Conservation (phyloP, 1,139 yeast species). For the Debaryomyces sp. region DNA sequence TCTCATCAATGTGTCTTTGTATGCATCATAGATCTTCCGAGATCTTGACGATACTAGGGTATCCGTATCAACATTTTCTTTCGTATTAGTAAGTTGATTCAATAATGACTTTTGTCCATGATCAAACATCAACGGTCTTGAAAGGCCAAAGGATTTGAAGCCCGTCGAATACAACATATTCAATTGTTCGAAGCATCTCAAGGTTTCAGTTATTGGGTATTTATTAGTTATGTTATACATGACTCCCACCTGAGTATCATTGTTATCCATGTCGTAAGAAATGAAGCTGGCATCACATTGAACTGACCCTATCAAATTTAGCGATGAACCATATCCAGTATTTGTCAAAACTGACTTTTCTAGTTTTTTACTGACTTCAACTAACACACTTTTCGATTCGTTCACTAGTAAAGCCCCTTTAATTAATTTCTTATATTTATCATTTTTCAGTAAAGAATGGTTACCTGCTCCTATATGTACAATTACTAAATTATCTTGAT, state of each 20-base stretch:
- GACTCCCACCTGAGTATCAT: conserved; percentile 18
- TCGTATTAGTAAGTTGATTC: not conserved
- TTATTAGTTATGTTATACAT: conserved; percentile 26
- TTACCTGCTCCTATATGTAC: conserved; percentile 48
- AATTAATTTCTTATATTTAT: conserved; percentile 26
- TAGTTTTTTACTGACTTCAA: conserved; percentile 28
- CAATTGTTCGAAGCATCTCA: conserved; percentile 8
- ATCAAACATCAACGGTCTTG: conserved; percentile 29
- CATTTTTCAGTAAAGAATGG: conserved; percentile 23
- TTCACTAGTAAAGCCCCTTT: conserved; percentile 19
- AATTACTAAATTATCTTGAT: conserved; percentile 14
- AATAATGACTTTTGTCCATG: conserved; percentile 9
- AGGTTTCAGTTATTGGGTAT: conserved; percentile 27
- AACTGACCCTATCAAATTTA: conserved; percentile 48
- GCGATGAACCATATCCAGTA: conserved; percentile 59
- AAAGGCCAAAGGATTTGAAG: conserved; percentile 23
- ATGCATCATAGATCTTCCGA: conserved; percentile 16
- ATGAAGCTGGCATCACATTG: conserved; percentile 55
- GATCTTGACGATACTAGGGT: conserved; percentile 21
- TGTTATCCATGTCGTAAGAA: conserved; percentile 5
- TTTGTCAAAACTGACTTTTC: conserved; percentile 53
- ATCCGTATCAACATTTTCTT: conserved; percentile 4
- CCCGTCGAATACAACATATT: conserved; percentile 18
- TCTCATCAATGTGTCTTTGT: conserved; percentile 9
- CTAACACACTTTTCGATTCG: conserved; percentile 11